Conservation (phyloP, 2,329 filamentous ascomycete species). For the Botrytis sinoallii region DNA sequence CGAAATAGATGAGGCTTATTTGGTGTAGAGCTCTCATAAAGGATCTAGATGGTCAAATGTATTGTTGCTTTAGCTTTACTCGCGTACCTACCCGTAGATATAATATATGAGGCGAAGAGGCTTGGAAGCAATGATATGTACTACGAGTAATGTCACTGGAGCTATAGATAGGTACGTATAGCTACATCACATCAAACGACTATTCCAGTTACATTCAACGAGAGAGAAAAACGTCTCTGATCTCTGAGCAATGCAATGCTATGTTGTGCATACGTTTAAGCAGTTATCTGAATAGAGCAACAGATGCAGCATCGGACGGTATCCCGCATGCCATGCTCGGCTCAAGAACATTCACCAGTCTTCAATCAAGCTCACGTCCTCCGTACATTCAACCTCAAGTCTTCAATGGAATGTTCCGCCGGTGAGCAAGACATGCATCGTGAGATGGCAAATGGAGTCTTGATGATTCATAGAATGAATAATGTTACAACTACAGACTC, state of each 20-base stretch:
- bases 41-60: neutral
- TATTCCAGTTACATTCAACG: neutral
- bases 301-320: neutral
- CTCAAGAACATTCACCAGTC: neutral
- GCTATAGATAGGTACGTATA: too few relatives aligned
- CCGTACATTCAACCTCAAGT: too few relatives aligned
- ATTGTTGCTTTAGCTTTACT: neutral
- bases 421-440: slow-evolving; percentile 17
- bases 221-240: neutral
- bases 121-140: neutral
- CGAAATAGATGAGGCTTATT: neutral
- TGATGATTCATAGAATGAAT: neutral
- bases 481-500: neutral
- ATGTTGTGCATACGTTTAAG: neutral
- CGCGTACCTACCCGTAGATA: neutral
- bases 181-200: too few relatives aligned
- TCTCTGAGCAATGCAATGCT: neutral
- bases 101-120: neutral
- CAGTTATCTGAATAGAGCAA: neutral
- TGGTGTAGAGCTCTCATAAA: neutral
- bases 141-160: neutral
- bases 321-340: neutral
- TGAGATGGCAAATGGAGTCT: slow-evolving; percentile 11
- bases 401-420: neutral
- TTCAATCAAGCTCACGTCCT: neutral